Conservation (phyloP, 78 protist species). For the Monocercomonoides exilis region DNA sequence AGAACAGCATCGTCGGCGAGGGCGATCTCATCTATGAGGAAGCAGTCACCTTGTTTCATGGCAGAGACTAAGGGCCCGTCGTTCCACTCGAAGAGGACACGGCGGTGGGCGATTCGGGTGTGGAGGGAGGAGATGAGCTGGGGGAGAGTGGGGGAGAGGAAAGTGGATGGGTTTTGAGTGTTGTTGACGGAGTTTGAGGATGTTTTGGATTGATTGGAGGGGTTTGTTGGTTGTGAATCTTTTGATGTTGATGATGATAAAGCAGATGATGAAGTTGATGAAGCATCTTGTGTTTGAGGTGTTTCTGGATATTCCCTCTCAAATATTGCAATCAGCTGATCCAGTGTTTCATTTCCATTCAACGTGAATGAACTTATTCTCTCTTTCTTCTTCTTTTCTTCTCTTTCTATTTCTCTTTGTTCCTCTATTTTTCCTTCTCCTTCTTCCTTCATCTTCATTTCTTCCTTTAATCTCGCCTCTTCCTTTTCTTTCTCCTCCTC, state of each 20-base stretch:
- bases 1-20: constrained; percentile 98
- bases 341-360: no score
- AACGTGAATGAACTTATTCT: no score
- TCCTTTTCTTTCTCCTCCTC: neutral
- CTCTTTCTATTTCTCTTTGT: no score
- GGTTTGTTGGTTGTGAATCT: neutral
- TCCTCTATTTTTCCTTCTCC: no score
- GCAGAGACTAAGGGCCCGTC: constrained; percentile 95
- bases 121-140: neutral
- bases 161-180: neutral
- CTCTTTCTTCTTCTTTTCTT: no score
- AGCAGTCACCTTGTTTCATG: constrained; percentile 77
- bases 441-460: no score
- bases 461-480: no score
- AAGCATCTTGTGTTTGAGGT: no score
- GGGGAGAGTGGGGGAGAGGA: no score
- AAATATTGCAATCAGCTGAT: neutral
- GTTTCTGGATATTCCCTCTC: neutral
- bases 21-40: constrained; percentile 93
- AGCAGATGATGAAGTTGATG: no score
- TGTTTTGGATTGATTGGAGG: neutral
- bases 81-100: constrained; percentile 76
- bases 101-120: neutral
- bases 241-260: neutral
- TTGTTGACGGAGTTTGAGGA: neutral